Evolutionary conservation across 306 rosid species (phyloP).

Genomic region (barrel medic (Medicago truncatula)): DNA sequence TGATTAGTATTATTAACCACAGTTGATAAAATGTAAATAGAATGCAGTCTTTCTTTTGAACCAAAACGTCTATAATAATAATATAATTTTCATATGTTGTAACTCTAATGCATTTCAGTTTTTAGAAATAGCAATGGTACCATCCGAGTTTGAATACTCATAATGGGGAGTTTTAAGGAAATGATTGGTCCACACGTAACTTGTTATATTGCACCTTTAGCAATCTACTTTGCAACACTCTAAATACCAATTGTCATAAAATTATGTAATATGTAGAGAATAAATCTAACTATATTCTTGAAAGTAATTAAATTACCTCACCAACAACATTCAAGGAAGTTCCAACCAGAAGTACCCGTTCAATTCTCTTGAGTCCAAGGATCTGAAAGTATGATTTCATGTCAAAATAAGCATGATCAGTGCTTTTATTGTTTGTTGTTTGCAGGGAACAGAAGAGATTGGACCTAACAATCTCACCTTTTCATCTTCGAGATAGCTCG

Average conservation of each 20-base stretch:
- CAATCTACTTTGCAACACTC: neutral
- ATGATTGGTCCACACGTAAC: neutral
- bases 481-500: conserved; percentile 63
- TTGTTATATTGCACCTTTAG: too few species aligned
- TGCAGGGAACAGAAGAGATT: neutral
- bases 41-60: neutral
- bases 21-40: conserved; percentile 25
- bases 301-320: conserved; percentile 53
- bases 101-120: too few species aligned
- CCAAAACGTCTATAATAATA: too few species aligned
- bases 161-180: neutral
- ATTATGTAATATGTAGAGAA: neutral
- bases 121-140: too few species aligned
- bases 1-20: neutral
- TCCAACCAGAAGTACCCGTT: conserved; percentile 77
- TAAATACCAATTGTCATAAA: conserved; percentile 21
- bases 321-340: conserved; percentile 84
- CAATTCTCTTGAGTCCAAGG: conserved; percentile 59
- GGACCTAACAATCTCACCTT: conserved; percentile 68
- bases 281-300: neutral
- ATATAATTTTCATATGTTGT: too few species aligned
- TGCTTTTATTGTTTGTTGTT: conserved; percentile 7
- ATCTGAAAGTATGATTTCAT: conserved; percentile 48
- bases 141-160: neutral
- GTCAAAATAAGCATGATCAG: too few species aligned